Evolutionary conservation across 352 stramenopile genomes (phyloP), one percentile per base, ranked within the genome.

Genomic region (Phytophthora crassamura): DNA sequence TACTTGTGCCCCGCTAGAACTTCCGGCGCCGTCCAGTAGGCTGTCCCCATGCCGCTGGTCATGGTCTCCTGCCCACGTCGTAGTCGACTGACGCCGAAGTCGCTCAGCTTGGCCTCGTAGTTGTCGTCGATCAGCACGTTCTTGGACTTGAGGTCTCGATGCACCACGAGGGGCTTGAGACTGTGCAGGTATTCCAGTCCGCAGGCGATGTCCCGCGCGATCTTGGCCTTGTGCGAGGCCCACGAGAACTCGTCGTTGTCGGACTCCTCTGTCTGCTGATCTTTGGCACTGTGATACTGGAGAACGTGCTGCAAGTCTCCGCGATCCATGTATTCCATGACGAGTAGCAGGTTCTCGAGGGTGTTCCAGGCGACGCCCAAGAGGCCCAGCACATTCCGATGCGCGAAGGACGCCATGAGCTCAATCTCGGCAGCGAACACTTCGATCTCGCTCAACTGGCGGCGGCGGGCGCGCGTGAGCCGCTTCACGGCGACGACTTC

Each of bases 81-180:
- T 22, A 60, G 20, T 5, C 45, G 49, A 46, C 50, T 68, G n/a
- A 72, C 59, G 12, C 76, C 76, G 30, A 84, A 84, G n/a, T 80
- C 76, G 32, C 72, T 69, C n/a, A n/a, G n/a, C n/a, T n/a, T n/a
- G n/a, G n/a, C n/a, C n/a, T n/a, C 53, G n/a, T 73, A 54, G 10
- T 59, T 55, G 7, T 68, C 39, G 15, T 35, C 69, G 4, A 84
- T 50, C 43, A 92, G 70, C 43, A 93, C 75, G 46, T 93, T 93
- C 62, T 88, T 82, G 43, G 74, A 84, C 63, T 94, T 93, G 51
- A 94, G 64, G 47, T 94, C 84, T 30, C 84, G 78, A 49, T 94
- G 86, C 7, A 94, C 71, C 20, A 95, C 66, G 14, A 74, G 36
- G 72, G 56, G 38, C 3, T 35, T 20, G 4, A 25, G 56, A 0